phyloP scores from a whole-genome alignment of 371 early-diverging fungal genomes.

The Gilbertella persicaria region DNA sequence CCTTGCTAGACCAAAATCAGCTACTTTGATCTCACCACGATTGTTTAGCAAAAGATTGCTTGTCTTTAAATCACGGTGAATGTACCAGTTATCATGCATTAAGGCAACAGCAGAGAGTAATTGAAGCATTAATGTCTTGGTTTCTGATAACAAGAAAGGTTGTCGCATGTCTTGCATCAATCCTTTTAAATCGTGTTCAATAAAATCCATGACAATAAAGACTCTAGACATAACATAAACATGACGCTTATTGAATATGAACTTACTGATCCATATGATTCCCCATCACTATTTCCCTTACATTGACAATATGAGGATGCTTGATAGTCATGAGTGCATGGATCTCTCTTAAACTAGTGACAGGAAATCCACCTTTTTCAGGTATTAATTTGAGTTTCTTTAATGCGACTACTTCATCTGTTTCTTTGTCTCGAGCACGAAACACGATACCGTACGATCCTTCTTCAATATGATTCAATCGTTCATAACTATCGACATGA shows the following conservation, averaged over 20 bases:
- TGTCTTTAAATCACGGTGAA: slow-evolving; percentile 98
- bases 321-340: slow-evolving; percentile 84
- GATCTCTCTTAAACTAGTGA: slow-evolving; percentile 92
- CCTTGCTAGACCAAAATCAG: slow-evolving; percentile 84
- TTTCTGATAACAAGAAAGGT: slow-evolving; percentile 85
- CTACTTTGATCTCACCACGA: slow-evolving; percentile 81
- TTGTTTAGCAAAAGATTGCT: slow-evolving; percentile 92
- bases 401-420: slow-evolving; percentile 95
- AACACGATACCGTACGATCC: slow-evolving; percentile 99
- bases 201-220: slow-evolving; percentile 97
- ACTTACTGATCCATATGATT: slow-evolving; percentile 72
- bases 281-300: slow-evolving; percentile 90
- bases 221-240: too few species aligned
- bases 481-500: slow-evolving; percentile 84
- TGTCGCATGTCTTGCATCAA: slow-evolving; percentile 85
- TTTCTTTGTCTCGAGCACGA: slow-evolving; percentile 88
- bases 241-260: neutral
- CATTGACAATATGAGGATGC: slow-evolving; percentile 95
- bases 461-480: slow-evolving; percentile 96
- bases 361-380: slow-evolving; percentile 95
- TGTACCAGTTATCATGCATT: slow-evolving; percentile 95
- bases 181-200: slow-evolving; percentile 92
- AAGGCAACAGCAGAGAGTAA: slow-evolving; percentile 81
- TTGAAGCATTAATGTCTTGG: slow-evolving; percentile 92
- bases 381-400: slow-evolving; percentile 97